phyloP scores from a whole-genome alignment of 352 stramenopile species.

The Pythium utonaiense region DNA sequence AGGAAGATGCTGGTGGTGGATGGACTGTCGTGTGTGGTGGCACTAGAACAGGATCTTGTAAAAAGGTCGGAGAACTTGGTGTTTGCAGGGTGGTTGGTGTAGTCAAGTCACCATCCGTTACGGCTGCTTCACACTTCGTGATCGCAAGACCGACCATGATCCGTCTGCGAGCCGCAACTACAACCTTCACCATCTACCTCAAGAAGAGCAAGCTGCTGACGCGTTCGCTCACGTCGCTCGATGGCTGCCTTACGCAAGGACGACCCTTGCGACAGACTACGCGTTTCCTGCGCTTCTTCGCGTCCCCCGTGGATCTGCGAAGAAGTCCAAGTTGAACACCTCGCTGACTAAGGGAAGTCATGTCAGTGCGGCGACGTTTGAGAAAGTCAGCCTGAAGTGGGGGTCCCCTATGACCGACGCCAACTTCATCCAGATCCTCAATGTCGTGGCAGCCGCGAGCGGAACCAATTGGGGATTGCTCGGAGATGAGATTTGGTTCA shows the following conservation, averaged over 20 bases:
- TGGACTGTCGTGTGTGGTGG: no score
- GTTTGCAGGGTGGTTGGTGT: no score
- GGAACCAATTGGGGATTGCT: neutral
- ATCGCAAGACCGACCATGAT: slow-evolving; percentile 15
- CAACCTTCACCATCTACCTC: neutral
- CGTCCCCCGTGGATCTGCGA: neutral
- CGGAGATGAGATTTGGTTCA: slow-evolving; percentile 2
- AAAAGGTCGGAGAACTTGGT: no score
- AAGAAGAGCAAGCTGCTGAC: neutral
- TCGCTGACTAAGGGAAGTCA: no score
- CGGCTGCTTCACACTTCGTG: slow-evolving; percentile 13
- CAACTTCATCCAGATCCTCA: slow-evolving; percentile 2
- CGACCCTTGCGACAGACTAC: neutral
- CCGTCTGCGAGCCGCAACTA: slow-evolving; percentile 7
- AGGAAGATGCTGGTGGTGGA: neutral
- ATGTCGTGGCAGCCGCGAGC: neutral
- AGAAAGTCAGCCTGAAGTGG: slow-evolving; percentile 1
- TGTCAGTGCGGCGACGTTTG: no score
- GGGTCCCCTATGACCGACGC: neutral
- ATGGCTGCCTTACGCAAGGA: neutral
- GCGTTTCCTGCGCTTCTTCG: neutral
- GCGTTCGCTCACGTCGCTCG: neutral
- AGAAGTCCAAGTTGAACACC: no score
- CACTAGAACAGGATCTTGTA: no score
- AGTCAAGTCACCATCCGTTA: slow-evolving; percentile 2